Evolutionary conservation across 768 basidiomycete genomes (phyloP).

Genomic region (Lentinula sp.): DNA sequence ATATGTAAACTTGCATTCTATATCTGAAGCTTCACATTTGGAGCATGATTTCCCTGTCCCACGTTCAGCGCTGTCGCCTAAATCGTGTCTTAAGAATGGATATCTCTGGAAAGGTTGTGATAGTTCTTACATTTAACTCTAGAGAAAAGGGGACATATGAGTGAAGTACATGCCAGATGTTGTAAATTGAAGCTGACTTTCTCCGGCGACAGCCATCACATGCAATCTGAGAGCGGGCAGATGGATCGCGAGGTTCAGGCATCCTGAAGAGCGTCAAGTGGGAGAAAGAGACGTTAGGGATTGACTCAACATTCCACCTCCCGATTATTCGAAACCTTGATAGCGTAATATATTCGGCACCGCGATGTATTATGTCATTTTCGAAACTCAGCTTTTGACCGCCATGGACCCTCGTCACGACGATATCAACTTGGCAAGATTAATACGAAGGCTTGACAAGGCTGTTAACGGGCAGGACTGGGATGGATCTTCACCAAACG

Average conservation of each 20-base stretch:
- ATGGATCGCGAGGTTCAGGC: background rate
- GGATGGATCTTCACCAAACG: conserved; percentile 20
- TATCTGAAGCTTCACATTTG: background rate
- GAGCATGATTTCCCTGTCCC: background rate
- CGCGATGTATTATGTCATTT: background rate
- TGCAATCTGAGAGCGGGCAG: background rate
- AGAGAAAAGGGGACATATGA: background rate
- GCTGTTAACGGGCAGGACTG: conserved; percentile 35
- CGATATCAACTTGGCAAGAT: conserved; percentile 59
- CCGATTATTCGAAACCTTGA: background rate
- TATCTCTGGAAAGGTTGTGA: background rate
- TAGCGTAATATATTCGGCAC: background rate
- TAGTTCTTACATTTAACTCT: background rate
- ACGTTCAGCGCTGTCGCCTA: background rate
- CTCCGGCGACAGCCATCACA: background rate
- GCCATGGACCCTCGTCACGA: conserved; percentile 34
- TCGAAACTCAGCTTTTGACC: background rate
- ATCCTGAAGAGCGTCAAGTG: background rate
- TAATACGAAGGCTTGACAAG: conserved; percentile 58
- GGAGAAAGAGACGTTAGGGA: background rate
- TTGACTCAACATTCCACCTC: background rate
- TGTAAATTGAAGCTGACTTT: background rate
- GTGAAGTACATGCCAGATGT: background rate
- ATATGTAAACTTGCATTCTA: conserved; percentile 4
- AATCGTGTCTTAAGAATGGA: background rate